Evolutionary conservation across 2,329 filamentous ascomycete species (phyloP), one percentile per base, ranked within the genome.

Genomic region (Aspergillus sp.): DNA sequence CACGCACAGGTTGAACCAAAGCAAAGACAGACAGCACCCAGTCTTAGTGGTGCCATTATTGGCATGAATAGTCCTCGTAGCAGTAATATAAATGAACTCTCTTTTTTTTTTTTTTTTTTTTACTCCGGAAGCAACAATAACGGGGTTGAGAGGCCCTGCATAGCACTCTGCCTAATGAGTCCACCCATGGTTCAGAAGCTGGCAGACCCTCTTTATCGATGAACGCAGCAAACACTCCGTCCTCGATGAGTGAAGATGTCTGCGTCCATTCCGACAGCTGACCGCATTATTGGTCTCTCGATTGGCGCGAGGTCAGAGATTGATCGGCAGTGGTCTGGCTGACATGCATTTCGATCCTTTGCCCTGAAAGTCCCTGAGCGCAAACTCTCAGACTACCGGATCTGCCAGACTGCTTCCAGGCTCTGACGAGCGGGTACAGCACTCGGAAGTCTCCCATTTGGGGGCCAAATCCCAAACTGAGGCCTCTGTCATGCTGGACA

Each of bases 321-420:
- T 53, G 56, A 57, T 57, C 56, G 50, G 56, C 56, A 20, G 42
- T 54, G 40, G 56, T 51, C 51, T 58, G 56, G 56, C 56, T 58
- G 56, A 58, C 56, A 58, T 58, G 56, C 56, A 58, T 58, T 24
- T 42, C 47, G 51, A 52, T 53, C 51, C 51, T 58, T 58, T 58
- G 40, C 53, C 44, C 46, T 56, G 37, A 40, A 51, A 40, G 51
- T 45, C 51, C 51, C 51, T 54, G 51, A 48, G 51, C 51, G 51
- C 51, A 54, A 54, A 47, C 51, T 24, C 37, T 48, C 51, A 15
- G 12, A 17, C 41, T 27, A n/a, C n/a, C 15, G 34, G 27, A 30
- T 30, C 20, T 41, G 34, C 27, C 27, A 30, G 27, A 30, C 27
- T 30, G 27, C 27, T 19, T 27, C 48, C 48, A 24, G 48, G 48